These are phyloP conservation scores for Ensete ventricosum DNA, from an alignment of 176 grass and related monocot species.

Conservation along the genomic window DNA sequence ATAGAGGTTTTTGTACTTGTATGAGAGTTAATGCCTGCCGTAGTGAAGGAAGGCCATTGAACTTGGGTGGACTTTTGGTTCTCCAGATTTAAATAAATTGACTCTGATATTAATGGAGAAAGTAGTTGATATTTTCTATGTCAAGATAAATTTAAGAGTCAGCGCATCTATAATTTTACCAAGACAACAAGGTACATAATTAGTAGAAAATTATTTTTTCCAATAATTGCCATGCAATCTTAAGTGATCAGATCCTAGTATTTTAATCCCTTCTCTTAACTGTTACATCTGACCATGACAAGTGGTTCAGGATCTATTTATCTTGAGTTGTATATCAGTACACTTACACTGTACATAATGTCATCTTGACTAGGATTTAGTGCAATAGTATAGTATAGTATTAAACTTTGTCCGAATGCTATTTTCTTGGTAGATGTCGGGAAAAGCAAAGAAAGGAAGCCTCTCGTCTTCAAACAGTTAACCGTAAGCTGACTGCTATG, in stretches of 20 bases:
- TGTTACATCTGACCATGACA: too few relatives aligned
- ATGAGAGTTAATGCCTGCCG: not conserved
- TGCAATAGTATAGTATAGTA: too few relatives aligned
- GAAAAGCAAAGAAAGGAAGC: conserved; percentile 98
- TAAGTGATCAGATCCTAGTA: not conserved
- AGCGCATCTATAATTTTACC: too few relatives aligned
- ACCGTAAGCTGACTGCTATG: conserved; percentile 79
- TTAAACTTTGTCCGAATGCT: too few relatives aligned
- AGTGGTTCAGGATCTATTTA: too few relatives aligned
- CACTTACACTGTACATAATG: too few relatives aligned
- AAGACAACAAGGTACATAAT: too few relatives aligned
- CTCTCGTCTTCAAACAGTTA: conserved; percentile 83
- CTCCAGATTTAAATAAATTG: not conserved
- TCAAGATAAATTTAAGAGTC: too few relatives aligned
- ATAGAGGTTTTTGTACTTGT: not conserved
- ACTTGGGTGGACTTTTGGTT: not conserved
- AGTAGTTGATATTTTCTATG: not conserved
- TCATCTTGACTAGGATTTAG: too few relatives aligned
- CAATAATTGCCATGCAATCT: not conserved
- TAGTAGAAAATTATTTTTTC: too few relatives aligned
- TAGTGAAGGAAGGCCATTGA: not conserved
- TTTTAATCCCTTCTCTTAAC: too few relatives aligned
- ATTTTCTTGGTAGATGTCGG: conserved; percentile 46
- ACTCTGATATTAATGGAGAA: not conserved
- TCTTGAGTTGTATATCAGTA: too few relatives aligned